Evolutionary conservation across 148 eudicot genomes (phyloP).

Genomic region (Amaranthus hypochondriacus): DNA sequence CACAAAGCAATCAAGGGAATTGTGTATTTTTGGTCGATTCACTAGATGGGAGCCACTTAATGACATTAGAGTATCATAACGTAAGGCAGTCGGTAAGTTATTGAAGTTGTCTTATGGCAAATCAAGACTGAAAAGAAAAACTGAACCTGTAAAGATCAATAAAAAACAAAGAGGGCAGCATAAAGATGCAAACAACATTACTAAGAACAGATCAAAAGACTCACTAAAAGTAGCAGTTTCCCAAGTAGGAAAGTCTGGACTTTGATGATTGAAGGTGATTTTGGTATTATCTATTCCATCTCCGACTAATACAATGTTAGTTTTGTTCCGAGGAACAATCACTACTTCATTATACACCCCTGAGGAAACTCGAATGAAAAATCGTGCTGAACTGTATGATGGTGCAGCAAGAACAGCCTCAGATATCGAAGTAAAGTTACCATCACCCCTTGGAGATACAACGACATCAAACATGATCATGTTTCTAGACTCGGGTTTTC

Average conservation of each 20-base stretch:
- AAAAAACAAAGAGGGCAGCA: not conserved
- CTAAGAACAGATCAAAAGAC: not conserved
- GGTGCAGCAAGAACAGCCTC: constrained; percentile 29
- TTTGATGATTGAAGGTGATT: constrained; percentile 19
- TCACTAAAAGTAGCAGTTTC: constrained; percentile 29
- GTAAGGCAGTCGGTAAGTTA: no score
- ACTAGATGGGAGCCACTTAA: no score
- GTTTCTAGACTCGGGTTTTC: not conserved
- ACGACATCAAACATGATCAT: constrained; percentile 8
- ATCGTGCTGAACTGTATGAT: constrained; percentile 2
- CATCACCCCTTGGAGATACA: constrained; percentile 23
- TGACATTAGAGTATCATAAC: no score
- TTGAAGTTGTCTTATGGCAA: not conserved
- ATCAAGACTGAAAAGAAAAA: not conserved
- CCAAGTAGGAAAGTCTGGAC: constrained; percentile 22
- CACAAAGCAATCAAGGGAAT: no score
- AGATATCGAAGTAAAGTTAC: constrained; percentile 14
- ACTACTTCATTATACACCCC: constrained; percentile 27
- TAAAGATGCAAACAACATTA: not conserved
- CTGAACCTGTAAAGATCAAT: not conserved
- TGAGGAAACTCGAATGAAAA: constrained; percentile 10
- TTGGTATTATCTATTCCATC: constrained; percentile 27
- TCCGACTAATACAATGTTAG: constrained; percentile 27
- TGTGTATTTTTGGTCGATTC: no score
- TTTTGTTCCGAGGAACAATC: constrained; percentile 23